A percentile compares a stretch with the other conserved stretches of the same genome.
phyloP scores from a whole-genome alignment of 306 rosid species.

The Cucurbita ficifolia region DNA sequence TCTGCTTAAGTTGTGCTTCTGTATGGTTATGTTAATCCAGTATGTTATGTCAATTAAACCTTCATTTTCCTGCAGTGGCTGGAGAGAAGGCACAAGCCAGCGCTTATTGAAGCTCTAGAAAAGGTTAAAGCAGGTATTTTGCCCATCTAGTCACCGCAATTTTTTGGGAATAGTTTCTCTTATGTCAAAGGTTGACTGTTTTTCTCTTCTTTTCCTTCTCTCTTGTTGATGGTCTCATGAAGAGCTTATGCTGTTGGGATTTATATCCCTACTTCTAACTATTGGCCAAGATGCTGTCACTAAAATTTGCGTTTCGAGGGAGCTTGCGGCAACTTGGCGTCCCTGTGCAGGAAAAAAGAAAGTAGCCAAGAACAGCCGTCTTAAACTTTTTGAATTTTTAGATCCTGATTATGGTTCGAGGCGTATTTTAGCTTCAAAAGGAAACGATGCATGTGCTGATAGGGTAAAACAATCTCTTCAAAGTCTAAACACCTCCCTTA shows the following conservation, averaged over 20 bases:
- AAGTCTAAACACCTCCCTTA: neutral
- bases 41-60: neutral
- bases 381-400: conserved; percentile 17
- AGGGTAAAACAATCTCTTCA: conserved; percentile 11
- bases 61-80: conserved; percentile 27
- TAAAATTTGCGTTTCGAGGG: conserved; percentile 24
- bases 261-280: conserved; percentile 44
- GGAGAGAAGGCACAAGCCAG: conserved; percentile 28
- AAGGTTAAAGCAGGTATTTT: conserved; percentile 49
- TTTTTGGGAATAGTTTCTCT: neutral
- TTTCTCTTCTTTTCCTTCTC: neutral
- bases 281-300: conserved; percentile 21
- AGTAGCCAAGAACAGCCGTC: neutral
- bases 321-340: conserved; percentile 38
- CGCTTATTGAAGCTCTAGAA: conserved; percentile 61
- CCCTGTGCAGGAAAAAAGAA: conserved; percentile 18
- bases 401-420: conserved; percentile 12
- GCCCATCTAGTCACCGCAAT: neutral
- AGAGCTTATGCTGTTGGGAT: conserved; percentile 80
- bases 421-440: conserved; percentile 23
- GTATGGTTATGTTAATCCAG: neutral
- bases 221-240: conserved; percentile 1
- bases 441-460: conserved; percentile 20
- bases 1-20: neutral
- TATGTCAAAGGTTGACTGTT: conserved; percentile 7